phyloP scores from a whole-genome alignment of 1,284 basidiomycete genomes.

The Blastosporella zonata region DNA sequence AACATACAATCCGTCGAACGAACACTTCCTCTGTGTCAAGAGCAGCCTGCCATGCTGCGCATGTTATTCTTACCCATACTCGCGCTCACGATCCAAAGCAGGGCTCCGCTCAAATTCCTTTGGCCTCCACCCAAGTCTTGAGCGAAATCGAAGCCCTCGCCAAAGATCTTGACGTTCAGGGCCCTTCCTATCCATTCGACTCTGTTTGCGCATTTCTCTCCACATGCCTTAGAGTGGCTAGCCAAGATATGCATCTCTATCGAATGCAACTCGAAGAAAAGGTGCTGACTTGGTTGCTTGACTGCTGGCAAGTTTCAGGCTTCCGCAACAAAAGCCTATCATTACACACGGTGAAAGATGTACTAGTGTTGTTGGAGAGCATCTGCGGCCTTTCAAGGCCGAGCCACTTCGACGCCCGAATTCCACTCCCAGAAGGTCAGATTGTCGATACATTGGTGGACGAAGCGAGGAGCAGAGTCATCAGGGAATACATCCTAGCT shows the following conservation, averaged over 20 bases:
- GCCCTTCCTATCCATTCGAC: slow-evolving; percentile 81
- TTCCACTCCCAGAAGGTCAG: slow-evolving; percentile 61
- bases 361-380: slow-evolving; percentile 60
- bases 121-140: slow-evolving; percentile 57
- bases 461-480: slow-evolving; percentile 52
- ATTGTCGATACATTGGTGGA: slow-evolving; percentile 61
- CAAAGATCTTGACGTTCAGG: slow-evolving; percentile 83
- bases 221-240: slow-evolving; percentile 62
- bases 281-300: slow-evolving; percentile 78
- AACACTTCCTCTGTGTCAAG: slow-evolving; percentile 67
- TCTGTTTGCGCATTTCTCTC: slow-evolving; percentile 81
- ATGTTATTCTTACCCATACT: slow-evolving; percentile 46
- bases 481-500: slow-evolving; percentile 69
- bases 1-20: slow-evolving; percentile 73
- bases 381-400: slow-evolving; percentile 55
- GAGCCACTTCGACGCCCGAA: slow-evolving; percentile 43
- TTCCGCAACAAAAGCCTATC: slow-evolving; percentile 43
- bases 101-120: slow-evolving; percentile 23
- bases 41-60: slow-evolving; percentile 77
- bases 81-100: slow-evolving; percentile 12
- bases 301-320: slow-evolving; percentile 62
- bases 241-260: slow-evolving; percentile 78
- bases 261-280: slow-evolving; percentile 82
- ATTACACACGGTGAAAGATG: slow-evolving; percentile 55
- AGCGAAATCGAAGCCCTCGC: slow-evolving; percentile 73